These are phyloP conservation scores for Hypoxylon rubiginosum DNA, from an alignment of 2,329 filamentous ascomycete species.

Conservation along the genomic window DNA sequence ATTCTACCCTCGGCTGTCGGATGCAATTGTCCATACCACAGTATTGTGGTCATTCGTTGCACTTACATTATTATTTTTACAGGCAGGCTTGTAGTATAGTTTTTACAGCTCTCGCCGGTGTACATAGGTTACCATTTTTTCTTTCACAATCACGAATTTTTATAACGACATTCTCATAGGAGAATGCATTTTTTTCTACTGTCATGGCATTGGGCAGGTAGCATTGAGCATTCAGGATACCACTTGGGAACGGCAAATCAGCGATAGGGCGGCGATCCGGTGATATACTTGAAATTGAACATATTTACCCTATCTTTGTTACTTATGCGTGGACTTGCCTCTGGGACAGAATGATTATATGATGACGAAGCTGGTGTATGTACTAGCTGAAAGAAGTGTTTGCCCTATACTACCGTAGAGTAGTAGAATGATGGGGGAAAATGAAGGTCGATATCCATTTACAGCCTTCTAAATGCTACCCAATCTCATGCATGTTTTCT, in stretches of 20 bases:
- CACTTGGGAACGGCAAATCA: slow-evolving; percentile 47
- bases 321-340: background rate
- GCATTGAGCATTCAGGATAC: slow-evolving; percentile 49
- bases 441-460: background rate
- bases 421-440: background rate
- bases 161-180: slow-evolving; percentile 32
- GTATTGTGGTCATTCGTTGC: slow-evolving; percentile 39
- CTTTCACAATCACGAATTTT: slow-evolving; percentile 40
- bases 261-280: slow-evolving; percentile 50
- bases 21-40: slow-evolving; percentile 20
- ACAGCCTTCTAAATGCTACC: background rate
- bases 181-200: slow-evolving; percentile 36
- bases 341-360: background rate
- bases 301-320: slow-evolving; percentile 16
- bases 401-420: background rate
- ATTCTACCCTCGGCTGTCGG: slow-evolving; percentile 9
- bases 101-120: slow-evolving; percentile 33
- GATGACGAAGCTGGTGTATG: background rate
- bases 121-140: slow-evolving; percentile 46
- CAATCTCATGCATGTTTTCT: background rate
- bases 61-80: slow-evolving; percentile 30
- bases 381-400: background rate
- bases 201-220: slow-evolving; percentile 43
- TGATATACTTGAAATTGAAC: slow-evolving; percentile 42
- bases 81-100: slow-evolving; percentile 18